Base-by-base conservation (phyloP, 1,284 basidiomycete species). In the Leccinum griseonigrum region DNA sequence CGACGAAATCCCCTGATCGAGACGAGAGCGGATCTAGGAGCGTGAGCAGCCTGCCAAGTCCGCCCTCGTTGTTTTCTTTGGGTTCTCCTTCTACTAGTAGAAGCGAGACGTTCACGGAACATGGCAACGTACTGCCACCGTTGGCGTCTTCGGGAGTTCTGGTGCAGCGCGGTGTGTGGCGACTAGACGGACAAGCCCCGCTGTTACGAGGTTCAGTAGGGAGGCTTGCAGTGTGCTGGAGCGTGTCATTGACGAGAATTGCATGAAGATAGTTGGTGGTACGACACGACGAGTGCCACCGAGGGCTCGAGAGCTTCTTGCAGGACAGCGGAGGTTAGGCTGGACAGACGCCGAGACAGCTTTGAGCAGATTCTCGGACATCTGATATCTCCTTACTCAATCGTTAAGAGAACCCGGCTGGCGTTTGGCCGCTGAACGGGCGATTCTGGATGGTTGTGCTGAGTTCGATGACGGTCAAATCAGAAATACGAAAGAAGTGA, bases 221-320 rank as follows among this genome's bases (percentile, higher is more conserved):
- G 88, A 91, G 0, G 84, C 76, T 77, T 97, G 95, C 13, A 97
- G 79, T 0, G 94, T 85, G 68, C 90, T 90, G 38, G 83, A 73
- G 56, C 95, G 81, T 0, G 92, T 97, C 62, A 98, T 64, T 28
- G 91, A 86, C 58, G 90, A 83, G 63, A 97, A 79, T 3, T 87
- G 88, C 43, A 83, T 83, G 81, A 98, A 98, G 69, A 98, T 93
- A 43, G 93, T 85, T 4, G 92, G 73, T 96, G 95, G 77, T 98
- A 98, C 14, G 94, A 81, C 29, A 98, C 81, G 59, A 97, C 88
- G 60, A 85, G 84, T 55, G 85, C 85, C 50, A 83, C 83, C 50
- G 84, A 80, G 2, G 83, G 80, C 2, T 80, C 72, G 14, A 94
- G 76, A 0, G 92, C 90, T 79, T 95, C 93, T 54, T 85, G 80